Evolutionary conservation across 2,329 filamentous ascomycete genomes (phyloP).

Genomic region (Colletotrichum limetticola): DNA sequence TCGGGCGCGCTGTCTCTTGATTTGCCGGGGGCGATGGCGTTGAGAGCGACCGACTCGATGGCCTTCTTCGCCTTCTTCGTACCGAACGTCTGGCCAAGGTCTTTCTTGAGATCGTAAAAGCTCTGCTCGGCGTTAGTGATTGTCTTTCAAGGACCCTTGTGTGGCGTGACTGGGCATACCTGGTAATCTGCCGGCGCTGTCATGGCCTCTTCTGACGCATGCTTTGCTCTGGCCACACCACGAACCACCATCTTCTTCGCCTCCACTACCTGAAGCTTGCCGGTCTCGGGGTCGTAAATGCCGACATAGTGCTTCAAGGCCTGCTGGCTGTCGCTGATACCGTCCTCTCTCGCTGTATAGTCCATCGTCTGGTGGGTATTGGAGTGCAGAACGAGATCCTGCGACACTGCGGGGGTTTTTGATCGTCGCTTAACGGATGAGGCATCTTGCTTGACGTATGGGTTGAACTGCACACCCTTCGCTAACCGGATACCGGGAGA

Average conservation of each 20-base stretch:
- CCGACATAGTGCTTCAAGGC: constrained; percentile 73
- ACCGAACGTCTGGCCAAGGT: constrained; percentile 82
- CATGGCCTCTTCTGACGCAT: constrained; percentile 60
- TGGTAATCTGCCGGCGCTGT: constrained; percentile 39
- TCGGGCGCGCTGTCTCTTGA: constrained; percentile 47
- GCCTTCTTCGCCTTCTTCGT: constrained; percentile 88
- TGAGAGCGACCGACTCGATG: constrained; percentile 74
- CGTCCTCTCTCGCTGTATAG: constrained; percentile 68
- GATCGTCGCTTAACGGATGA: constrained; percentile 51
- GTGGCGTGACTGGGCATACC: constrained; percentile 11
- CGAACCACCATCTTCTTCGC: constrained; percentile 73
- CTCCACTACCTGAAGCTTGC: constrained; percentile 69
- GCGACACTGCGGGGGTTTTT: constrained; percentile 47
- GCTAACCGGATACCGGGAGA: constrained; percentile 50
- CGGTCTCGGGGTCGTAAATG: constrained; percentile 70
- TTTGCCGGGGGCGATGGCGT: constrained; percentile 69
- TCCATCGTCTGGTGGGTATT: constrained; percentile 66
- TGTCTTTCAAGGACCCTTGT: too few species aligned
- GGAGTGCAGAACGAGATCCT: constrained; percentile 68
- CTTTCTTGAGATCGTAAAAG: constrained; percentile 70
- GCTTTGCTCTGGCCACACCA: constrained; percentile 66
- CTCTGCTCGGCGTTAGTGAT: constrained; percentile 51
- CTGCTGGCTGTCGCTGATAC: constrained; percentile 38
- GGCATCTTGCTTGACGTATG: constrained; percentile 56
- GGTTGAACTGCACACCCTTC: constrained; percentile 54